A percentile compares a stretch with the other conserved stretches of the same genome.
Conservation (phyloP, 2,329 filamentous ascomycete species). For the Niveomyces coronatus region DNA sequence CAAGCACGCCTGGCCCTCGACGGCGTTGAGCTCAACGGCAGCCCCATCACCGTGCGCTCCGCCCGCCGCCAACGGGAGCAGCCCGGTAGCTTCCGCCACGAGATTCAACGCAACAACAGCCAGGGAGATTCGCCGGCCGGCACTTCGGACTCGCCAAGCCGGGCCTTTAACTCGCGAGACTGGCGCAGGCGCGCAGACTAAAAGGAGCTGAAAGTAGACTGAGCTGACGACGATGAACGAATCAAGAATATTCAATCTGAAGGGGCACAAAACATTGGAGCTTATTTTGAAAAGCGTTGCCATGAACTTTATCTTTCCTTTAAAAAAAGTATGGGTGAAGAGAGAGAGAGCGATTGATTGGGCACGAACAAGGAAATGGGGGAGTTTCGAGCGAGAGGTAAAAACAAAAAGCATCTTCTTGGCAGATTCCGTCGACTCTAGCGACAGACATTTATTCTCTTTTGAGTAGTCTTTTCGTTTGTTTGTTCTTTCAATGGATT, state of each 20-base stretch:
- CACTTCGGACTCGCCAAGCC: slow-evolving; percentile 2
- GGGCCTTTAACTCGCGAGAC: slow-evolving; percentile 8
- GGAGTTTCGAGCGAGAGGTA: not conserved
- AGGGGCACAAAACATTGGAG: no score
- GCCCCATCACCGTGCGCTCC: slow-evolving; percentile 6
- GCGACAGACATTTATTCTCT: no score
- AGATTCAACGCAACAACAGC: slow-evolving; percentile 3
- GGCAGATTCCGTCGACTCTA: no score
- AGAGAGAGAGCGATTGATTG: no score
- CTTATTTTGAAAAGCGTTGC: no score
- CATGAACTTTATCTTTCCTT: no score
- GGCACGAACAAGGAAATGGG: no score
- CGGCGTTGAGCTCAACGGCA: slow-evolving; percentile 19
- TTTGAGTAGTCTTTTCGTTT: no score
- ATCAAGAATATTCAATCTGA: no score
- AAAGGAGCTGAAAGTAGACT: not conserved
- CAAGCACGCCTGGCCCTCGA: slow-evolving; percentile 36
- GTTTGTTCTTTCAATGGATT: no score
- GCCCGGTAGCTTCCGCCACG: slow-evolving; percentile 2
- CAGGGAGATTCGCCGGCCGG: not conserved
- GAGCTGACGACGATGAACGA: not conserved
- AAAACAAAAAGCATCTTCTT: not conserved
- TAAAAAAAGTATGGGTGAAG: no score
- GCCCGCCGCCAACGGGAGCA: slow-evolving; percentile 7
- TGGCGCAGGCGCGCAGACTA: slow-evolving; percentile 9